Base-by-base conservation (phyloP, 202 grass and related monocot species). In the Thinopyrum obtusiflorum region DNA sequence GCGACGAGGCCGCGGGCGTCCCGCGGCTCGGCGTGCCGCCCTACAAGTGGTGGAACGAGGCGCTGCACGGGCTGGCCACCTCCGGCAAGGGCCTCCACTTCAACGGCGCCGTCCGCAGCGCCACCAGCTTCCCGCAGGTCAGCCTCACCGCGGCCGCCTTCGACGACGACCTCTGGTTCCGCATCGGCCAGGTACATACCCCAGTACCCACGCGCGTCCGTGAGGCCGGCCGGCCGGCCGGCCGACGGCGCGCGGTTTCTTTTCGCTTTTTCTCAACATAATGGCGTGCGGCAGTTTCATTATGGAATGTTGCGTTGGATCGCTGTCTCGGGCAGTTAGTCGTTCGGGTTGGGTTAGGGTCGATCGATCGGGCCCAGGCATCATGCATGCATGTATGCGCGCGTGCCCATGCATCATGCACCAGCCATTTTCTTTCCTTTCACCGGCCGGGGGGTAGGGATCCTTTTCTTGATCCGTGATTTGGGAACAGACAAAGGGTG, bases 41-140 rank as follows among this genome's bases (percentile, higher is more conserved):
- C 11, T 96, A 96, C 86, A 91, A 86, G 84, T 96, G 93, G 93
- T 93, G 93, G 93, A 89, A 78, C 13, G 91, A 96, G 85, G 87
- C 87, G 80, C 86, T 96, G 20, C 91, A 96, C 65, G 89, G 93
- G 29, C 84, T 96, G 79, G 83, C 91, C 17, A 83, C 79, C 77
- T 90, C 83, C 42, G 93, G 93, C 21, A 77, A 76, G 12, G 93
- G 90, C 4, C 87, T 91, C 42, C 86, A 91, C 80, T 84, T 89
- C 32, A 39, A 85, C 67, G 91, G 84, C 76, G 65, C 61, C 51
- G 83, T 86, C 24, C 85, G 57, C 65, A 20, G 80, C 27, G 91
- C 89, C 76, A 96, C 94, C 62, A 91, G 89, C 91, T 97, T 97
- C 82, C 92, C 94, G 15, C 86, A 89, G 84, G 94, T 97, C 40